Percentiles rank a stretch among this genome's conserved stretches.
These are phyloP conservation scores for Bipolaris zeicola DNA, from an alignment of 2,329 filamentous ascomycete species.

Conservation along the genomic window DNA sequence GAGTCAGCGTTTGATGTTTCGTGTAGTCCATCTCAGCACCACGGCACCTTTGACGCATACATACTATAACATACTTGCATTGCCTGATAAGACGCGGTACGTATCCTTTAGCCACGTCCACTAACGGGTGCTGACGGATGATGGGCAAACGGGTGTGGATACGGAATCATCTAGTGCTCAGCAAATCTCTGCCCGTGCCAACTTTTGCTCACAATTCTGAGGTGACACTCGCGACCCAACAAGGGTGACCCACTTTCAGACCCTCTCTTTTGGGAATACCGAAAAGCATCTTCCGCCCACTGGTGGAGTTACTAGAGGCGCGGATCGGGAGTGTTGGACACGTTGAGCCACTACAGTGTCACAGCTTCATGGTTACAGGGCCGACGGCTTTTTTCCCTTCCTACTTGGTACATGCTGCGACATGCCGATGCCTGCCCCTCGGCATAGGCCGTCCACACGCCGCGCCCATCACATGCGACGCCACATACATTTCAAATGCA, in stretches of 20 bases:
- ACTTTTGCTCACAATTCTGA: conserved; percentile 11
- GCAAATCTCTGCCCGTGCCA: conserved; percentile 19
- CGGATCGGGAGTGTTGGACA: conserved; percentile 8
- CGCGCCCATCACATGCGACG: conserved; percentile 10
- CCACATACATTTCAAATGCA: background rate
- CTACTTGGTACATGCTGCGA: conserved; percentile 6
- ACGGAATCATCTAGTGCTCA: conserved; percentile 15
- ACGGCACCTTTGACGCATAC: background rate
- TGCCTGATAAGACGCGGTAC: background rate
- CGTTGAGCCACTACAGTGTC: conserved; percentile 9
- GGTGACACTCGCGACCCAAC: conserved; percentile 17
- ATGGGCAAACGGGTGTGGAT: conserved; percentile 24
- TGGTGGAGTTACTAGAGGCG: conserved; percentile 11
- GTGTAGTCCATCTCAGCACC: background rate
- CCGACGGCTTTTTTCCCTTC: conserved; percentile 1
- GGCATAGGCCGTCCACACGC: conserved; percentile 7
- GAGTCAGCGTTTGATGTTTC: conserved; percentile 6
- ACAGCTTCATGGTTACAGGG: conserved; percentile 5
- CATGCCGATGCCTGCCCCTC: conserved; percentile 14
- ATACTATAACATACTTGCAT: background rate
- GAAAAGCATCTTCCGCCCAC: conserved; percentile 3
- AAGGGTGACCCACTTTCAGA: conserved; percentile 16
- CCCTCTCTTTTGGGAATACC: conserved; percentile 8
- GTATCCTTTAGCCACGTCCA: background rate
- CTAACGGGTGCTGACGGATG: conserved; percentile 11